phyloP scores from a whole-genome alignment of 108 stramenopile species.

The Pseudonitzschia multiseries region DNA sequence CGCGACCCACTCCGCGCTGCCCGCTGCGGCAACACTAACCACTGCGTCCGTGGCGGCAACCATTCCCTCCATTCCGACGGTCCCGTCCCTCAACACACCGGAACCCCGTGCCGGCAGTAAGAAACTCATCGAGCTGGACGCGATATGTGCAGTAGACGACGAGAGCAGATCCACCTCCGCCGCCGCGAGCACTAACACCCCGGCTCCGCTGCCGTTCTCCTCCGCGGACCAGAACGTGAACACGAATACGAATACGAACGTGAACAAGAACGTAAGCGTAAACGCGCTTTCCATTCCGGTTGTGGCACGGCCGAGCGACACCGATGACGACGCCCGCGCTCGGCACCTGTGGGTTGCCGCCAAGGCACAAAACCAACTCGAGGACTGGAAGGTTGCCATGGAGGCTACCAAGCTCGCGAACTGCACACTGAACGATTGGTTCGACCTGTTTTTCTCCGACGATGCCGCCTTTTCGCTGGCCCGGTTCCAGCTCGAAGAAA shows the following conservation, averaged over 20 bases:
- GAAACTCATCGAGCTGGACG: background rate
- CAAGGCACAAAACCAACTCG: background rate
- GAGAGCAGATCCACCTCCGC: too few species aligned
- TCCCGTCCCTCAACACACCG: conserved; percentile 6
- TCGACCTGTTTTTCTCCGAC: conserved; percentile 56
- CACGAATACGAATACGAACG: too few species aligned
- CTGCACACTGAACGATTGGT: conserved; percentile 59
- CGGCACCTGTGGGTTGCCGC: background rate
- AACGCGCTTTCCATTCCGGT: too few species aligned
- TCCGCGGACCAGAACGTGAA: too few species aligned
- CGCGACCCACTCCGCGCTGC: background rate
- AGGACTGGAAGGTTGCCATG: conserved; percentile 14
- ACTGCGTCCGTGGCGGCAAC: background rate
- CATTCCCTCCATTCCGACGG: background rate
- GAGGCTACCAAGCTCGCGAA: background rate
- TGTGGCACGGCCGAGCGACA: too few species aligned
- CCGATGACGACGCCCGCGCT: too few species aligned
- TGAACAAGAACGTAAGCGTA: too few species aligned
- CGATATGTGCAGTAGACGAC: too few species aligned
- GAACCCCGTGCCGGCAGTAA: background rate
- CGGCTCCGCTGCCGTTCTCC: too few species aligned
- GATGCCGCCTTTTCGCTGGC: conserved; percentile 65
- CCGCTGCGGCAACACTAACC: background rate
- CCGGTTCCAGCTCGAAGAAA: conserved; percentile 50
- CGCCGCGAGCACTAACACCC: too few species aligned